Conservation (phyloP, 352 stramenopile genomes). For the Phytophthora hibernalis region DNA sequence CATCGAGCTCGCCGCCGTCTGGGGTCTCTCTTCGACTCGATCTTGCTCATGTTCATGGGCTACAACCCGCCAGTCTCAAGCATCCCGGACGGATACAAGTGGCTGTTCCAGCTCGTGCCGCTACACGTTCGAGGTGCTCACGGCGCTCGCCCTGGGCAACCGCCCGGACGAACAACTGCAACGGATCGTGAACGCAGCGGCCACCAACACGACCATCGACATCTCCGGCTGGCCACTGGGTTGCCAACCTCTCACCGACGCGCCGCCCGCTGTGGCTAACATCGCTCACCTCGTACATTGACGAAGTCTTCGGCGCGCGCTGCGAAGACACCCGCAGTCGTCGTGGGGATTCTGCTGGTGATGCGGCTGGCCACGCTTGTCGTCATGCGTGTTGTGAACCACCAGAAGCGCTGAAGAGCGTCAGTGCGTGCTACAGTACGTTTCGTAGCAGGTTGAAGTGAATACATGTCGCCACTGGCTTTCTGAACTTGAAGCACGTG, state of each 20-base stretch:
- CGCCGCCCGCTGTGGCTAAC: conserved; percentile 47
- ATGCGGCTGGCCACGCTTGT: conserved; percentile 63
- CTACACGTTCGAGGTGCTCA: conserved; percentile 52
- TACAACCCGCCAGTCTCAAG: conserved; percentile 49
- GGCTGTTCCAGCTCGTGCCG: conserved; percentile 50
- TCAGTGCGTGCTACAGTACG: not conserved
- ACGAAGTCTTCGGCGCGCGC: conserved; percentile 61
- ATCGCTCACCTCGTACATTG: conserved; percentile 66
- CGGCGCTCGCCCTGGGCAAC: conserved; percentile 50
- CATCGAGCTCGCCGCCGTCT: conserved; percentile 53
- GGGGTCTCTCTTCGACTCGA: conserved; percentile 53
- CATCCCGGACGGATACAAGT: conserved; percentile 58
- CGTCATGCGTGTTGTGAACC: conserved; percentile 63
- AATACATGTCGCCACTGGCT: conserved; percentile 11
- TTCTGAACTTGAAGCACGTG: conserved; percentile 23
- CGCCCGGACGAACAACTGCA: conserved; percentile 44
- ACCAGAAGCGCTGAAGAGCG: conserved; percentile 59
- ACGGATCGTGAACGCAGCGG: conserved; percentile 32
- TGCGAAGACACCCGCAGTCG: conserved; percentile 53
- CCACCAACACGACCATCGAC: conserved; percentile 39
- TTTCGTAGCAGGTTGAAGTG: conserved; percentile 20
- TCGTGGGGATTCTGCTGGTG: conserved; percentile 54
- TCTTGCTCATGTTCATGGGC: conserved; percentile 68
- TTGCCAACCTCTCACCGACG: conserved; percentile 60
- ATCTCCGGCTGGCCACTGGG: conserved; percentile 49